Evolutionary conservation across 257 asterid species (phyloP).

Genomic region (Fraxinus quadrangulata): DNA sequence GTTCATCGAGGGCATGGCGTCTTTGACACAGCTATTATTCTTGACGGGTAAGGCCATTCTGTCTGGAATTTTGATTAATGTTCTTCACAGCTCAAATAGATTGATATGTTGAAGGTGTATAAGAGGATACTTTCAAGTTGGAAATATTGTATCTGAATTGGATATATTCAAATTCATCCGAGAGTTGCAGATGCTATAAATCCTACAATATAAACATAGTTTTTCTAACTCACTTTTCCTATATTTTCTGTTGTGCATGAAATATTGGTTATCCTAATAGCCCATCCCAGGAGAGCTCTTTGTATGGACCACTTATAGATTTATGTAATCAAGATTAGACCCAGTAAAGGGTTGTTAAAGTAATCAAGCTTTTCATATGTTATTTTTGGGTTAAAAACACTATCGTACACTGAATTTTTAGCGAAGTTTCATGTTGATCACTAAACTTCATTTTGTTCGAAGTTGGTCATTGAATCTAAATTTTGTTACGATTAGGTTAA

Average conservation of each 20-base stretch:
- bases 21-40: conserved; percentile 73
- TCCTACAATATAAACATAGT: not conserved
- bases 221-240: not conserved
- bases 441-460: not conserved
- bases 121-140: not conserved
- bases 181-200: not conserved
- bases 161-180: not conserved
- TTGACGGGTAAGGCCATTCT: conserved; percentile 54
- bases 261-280: not conserved
- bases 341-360: not conserved
- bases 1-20: conserved; percentile 97
- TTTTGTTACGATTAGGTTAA: not conserved
- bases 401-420: not conserved
- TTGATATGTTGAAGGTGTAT: not conserved
- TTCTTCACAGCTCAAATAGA: not conserved
- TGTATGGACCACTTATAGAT: not conserved
- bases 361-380: not conserved
- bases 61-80: not conserved
- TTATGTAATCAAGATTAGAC: not conserved
- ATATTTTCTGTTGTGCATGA: not conserved
- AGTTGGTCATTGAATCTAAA: not conserved
- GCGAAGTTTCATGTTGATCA: not conserved
- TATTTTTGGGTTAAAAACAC: not conserved
- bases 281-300: not conserved
- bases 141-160: not conserved